A percentile compares a stretch with the other conserved stretches of the same genome.
Evolutionary conservation across 2,329 filamentous ascomycete species (phyloP).

Genomic region (Drechslerella dactyloides): DNA sequence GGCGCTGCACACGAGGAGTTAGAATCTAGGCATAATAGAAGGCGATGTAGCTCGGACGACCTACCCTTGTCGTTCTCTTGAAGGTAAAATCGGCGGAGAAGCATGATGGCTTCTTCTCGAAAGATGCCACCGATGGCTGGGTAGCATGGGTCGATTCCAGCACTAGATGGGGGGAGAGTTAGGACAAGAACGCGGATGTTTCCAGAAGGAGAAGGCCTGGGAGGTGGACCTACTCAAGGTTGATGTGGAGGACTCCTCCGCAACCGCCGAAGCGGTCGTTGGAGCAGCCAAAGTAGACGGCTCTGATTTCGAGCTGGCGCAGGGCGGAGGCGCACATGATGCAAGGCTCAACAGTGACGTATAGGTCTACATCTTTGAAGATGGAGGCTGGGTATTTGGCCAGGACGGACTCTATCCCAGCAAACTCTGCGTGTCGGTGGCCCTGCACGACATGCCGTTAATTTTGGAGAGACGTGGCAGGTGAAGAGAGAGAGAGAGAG

Average conservation of each 20-base stretch:
- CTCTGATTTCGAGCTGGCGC: conserved; percentile 82
- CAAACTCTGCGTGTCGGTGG: conserved; percentile 92
- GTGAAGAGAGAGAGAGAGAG: not conserved
- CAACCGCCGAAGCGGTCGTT: conserved; percentile 98
- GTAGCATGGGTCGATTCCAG: conserved; percentile 70
- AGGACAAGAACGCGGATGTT: conserved; percentile 1
- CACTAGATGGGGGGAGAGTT: conserved; percentile 64
- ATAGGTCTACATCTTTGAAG: conserved; percentile 77
- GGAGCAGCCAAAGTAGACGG: conserved; percentile 91
- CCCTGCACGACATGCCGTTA: conserved; percentile 65
- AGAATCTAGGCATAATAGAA: not conserved
- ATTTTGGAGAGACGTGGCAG: not conserved
- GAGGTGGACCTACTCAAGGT: conserved; percentile 65
- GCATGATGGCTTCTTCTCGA: conserved; percentile 87
- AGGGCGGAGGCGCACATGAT: conserved; percentile 97
- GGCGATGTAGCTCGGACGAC: not conserved
- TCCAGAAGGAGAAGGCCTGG: not conserved
- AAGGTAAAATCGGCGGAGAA: conserved; percentile 92
- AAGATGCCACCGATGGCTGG: conserved; percentile 69
- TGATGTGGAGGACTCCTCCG: conserved; percentile 87
- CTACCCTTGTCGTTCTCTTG: conserved; percentile 92
- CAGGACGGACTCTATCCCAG: conserved; percentile 75
- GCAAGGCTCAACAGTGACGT: conserved; percentile 97
- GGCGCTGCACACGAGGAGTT: conserved; percentile 43
- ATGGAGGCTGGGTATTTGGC: conserved; percentile 70